Percentiles rank a stretch among this genome's conserved stretches.
These are phyloP conservation scores for Wickerhamomyces alni DNA, from an alignment of 805 yeast genomes.

Conservation along the genomic window DNA sequence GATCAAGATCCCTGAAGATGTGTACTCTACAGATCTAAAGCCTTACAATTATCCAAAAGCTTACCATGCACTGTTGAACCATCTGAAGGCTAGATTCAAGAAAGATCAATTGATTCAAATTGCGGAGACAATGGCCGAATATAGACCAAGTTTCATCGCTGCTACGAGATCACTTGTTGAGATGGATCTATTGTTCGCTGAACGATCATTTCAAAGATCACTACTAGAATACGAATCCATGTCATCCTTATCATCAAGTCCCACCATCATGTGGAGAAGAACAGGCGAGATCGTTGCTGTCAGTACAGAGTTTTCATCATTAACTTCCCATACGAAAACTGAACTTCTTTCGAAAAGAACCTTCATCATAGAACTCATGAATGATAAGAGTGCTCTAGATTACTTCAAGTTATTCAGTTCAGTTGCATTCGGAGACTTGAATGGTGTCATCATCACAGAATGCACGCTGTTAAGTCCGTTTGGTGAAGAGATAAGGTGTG, in stretches of 20 bases:
- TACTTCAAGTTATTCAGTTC: conserved; percentile 65
- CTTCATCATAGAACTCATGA: conserved; percentile 78
- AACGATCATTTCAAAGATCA: conserved; percentile 50
- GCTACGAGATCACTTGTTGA: conserved; percentile 70
- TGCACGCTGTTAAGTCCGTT: conserved; percentile 33
- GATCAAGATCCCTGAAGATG: conserved; percentile 65
- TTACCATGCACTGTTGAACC: conserved; percentile 76
- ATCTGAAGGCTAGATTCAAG: conserved; percentile 66
- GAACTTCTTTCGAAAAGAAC: conserved; percentile 54
- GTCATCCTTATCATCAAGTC: conserved; percentile 55
- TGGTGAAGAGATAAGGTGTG: conserved; percentile 47
- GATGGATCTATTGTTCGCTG: conserved; percentile 61
- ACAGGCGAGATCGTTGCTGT: conserved; percentile 82
- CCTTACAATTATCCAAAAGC: conserved; percentile 96
- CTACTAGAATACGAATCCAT: conserved; percentile 49
- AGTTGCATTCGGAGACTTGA: conserved; percentile 41
- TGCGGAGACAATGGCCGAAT: conserved; percentile 39
- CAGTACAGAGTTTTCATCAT: conserved; percentile 64
- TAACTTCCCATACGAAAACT: conserved; percentile 58
- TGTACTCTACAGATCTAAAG: conserved; percentile 67
- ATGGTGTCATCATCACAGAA: conserved; percentile 33
- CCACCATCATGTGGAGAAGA: conserved; percentile 80
- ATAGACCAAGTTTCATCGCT: conserved; percentile 71
- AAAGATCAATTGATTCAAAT: conserved; percentile 61
- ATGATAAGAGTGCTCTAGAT: conserved; percentile 65